These are phyloP conservation scores for Fusarium musae DNA, from an alignment of 2,329 filamentous ascomycete genomes.

Conservation along the genomic window DNA sequence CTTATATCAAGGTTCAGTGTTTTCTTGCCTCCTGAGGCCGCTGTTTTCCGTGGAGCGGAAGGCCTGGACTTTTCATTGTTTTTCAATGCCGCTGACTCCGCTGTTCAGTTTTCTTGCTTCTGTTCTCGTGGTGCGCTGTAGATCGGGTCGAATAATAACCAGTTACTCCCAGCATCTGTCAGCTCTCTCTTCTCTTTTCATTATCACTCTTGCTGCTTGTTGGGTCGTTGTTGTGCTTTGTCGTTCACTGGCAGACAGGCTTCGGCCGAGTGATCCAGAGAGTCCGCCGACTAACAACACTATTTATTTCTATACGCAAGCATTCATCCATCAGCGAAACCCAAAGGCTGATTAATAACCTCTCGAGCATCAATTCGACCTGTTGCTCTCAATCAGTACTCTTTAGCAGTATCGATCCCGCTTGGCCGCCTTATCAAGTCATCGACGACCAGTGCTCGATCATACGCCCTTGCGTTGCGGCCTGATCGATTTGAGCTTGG, in stretches of 20 bases:
- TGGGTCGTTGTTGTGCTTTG: slow-evolving; percentile 8
- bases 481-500: slow-evolving; percentile 32
- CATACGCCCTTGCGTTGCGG: slow-evolving; percentile 35
- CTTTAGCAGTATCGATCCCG: not conserved
- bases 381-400: not conserved
- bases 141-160: slow-evolving; percentile 18
- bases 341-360: not conserved
- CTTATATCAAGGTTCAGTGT: no score
- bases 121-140: slow-evolving; percentile 16
- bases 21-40: no score
- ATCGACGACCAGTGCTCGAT: slow-evolving; percentile 11
- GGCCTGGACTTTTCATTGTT: slow-evolving; percentile 37
- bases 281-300: slow-evolving; percentile 7
- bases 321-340: not conserved
- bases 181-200: slow-evolving; percentile 9
- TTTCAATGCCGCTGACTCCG: slow-evolving; percentile 39
- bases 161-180: slow-evolving; percentile 9
- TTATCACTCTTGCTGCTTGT: slow-evolving; percentile 16
- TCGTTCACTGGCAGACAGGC: slow-evolving; percentile 22
- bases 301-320: not conserved
- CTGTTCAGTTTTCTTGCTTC: slow-evolving; percentile 5
- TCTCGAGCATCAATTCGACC: slow-evolving; percentile 2
- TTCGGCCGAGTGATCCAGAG: slow-evolving; percentile 32
- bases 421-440: slow-evolving; percentile 4
- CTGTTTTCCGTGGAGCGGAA: slow-evolving; percentile 35